phyloP scores from a whole-genome alignment of 2,329 filamentous ascomycete species.

The Sclerotiophoma versabilis region DNA sequence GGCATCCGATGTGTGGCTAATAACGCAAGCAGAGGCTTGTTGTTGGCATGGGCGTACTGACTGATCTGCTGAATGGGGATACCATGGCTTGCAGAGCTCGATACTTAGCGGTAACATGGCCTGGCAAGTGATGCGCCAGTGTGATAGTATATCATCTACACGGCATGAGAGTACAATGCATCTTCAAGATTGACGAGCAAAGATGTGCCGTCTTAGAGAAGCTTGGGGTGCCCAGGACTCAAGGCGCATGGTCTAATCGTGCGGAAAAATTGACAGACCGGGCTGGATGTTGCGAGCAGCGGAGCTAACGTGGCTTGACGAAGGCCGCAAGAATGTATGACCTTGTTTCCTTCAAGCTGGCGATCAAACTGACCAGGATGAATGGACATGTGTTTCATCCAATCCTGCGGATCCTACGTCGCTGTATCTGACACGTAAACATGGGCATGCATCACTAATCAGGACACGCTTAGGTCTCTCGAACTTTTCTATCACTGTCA shows the following conservation, averaged over 20 bases:
- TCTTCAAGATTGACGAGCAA: neutral
- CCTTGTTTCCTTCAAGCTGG: neutral
- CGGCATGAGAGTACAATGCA: neutral
- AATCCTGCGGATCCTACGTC: neutral
- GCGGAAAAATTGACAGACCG: neutral
- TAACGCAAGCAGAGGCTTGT: neutral
- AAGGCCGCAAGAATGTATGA: neutral
- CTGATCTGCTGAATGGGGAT: too few species aligned
- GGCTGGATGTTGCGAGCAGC: neutral
- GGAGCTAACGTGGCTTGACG: neutral
- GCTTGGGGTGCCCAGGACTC: neutral
- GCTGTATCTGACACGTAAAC: slow-evolving; percentile 5
- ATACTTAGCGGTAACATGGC: neutral
- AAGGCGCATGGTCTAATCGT: neutral
- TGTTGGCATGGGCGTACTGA: neutral
- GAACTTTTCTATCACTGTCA: neutral
- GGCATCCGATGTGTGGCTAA: neutral
- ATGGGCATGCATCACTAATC: slow-evolving; percentile 1
- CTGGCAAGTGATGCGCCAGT: neutral
- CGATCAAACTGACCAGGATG: slow-evolving; percentile 1
- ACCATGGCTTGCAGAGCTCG: neutral
- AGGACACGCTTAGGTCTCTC: neutral
- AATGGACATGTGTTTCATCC: slow-evolving; percentile 5
- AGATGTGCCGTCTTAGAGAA: slow-evolving; percentile 1
- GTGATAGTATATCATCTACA: neutral